phyloP scores from a whole-genome alignment of 2,329 filamentous ascomycete genomes.

The Nemania sp. region DNA sequence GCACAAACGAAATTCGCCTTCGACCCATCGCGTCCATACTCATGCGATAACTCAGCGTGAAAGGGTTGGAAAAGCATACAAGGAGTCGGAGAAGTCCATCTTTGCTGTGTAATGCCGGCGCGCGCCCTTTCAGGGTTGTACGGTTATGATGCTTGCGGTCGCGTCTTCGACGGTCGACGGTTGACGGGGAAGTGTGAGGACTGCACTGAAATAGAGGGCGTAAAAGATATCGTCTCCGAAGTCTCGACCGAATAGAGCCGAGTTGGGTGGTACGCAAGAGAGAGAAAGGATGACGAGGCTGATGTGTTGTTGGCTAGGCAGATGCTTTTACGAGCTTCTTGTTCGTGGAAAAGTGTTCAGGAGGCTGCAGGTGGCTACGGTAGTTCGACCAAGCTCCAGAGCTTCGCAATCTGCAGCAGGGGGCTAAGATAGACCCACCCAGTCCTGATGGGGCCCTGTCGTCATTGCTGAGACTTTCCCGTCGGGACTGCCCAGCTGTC shows the following conservation, averaged over 20 bases:
- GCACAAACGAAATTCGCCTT: slow-evolving; percentile 28
- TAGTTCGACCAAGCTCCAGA: background rate
- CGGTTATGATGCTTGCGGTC: background rate
- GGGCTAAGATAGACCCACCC: no score
- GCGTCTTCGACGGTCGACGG: background rate
- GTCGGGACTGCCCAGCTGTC: background rate
- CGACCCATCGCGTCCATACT: no score
- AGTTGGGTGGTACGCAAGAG: background rate
- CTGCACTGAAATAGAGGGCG: no score
- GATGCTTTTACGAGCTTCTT: slow-evolving; percentile 16
- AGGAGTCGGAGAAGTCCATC: slow-evolving; percentile 92
- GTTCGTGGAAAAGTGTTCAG: slow-evolving; percentile 6
- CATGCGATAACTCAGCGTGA: background rate
- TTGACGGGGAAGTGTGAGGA: no score
- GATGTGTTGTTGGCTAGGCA: slow-evolving; percentile 13
- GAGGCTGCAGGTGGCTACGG: slow-evolving; percentile 2
- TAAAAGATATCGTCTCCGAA: no score
- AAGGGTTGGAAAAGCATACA: slow-evolving; percentile 61
- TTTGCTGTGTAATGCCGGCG: slow-evolving; percentile 18
- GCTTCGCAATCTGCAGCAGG: background rate
- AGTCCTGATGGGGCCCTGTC: background rate
- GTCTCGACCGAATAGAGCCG: no score
- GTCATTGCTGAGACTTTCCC: background rate
- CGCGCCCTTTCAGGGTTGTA: background rate
- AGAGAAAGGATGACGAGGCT: slow-evolving; percentile 1